Evolutionary conservation across 306 rosid genomes (phyloP).

Genomic region (peach (Prunus persica)): DNA sequence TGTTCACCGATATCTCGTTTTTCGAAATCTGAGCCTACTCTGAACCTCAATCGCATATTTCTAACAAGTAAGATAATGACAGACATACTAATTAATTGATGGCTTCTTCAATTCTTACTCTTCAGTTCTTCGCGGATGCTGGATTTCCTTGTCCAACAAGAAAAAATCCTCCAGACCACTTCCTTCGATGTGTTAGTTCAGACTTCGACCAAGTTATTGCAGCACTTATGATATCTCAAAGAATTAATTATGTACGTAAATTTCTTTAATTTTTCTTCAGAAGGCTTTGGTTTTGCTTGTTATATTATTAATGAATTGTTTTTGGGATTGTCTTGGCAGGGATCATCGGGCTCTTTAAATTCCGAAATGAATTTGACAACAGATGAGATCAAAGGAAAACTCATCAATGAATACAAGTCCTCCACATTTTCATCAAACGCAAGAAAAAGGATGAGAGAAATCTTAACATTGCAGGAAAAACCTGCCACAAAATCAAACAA

Average conservation of each 20-base stretch:
- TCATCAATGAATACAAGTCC: constrained; percentile 11
- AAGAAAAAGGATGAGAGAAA: constrained; percentile 15
- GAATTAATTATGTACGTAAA: background rate
- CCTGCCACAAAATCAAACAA: background rate
- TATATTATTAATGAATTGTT: background rate
- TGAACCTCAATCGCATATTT: too few species aligned
- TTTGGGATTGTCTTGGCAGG: constrained; percentile 8
- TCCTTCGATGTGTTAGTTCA: constrained; percentile 31
- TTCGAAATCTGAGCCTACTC: too few species aligned
- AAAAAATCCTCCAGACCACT: constrained; percentile 31
- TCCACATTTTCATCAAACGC: constrained; percentile 13
- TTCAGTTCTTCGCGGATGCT: constrained; percentile 22
- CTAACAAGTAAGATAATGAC: too few species aligned
- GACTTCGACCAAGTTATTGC: constrained; percentile 21
- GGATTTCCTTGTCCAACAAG: constrained; percentile 28
- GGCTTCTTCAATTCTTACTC: background rate
- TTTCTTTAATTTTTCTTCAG: background rate
- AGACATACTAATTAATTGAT: too few species aligned
- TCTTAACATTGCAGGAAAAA: constrained; percentile 7
- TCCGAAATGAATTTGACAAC: constrained; percentile 5
- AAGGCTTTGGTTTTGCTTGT: background rate
- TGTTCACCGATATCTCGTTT: background rate
- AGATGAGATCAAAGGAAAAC: constrained; percentile 10
- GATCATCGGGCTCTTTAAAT: background rate
- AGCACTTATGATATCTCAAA: constrained; percentile 2